Percentiles rank a stretch among this genome's conserved stretches.
Conservation (phyloP, 1,284 basidiomycete species). For the Ceratobasidium sp. region DNA sequence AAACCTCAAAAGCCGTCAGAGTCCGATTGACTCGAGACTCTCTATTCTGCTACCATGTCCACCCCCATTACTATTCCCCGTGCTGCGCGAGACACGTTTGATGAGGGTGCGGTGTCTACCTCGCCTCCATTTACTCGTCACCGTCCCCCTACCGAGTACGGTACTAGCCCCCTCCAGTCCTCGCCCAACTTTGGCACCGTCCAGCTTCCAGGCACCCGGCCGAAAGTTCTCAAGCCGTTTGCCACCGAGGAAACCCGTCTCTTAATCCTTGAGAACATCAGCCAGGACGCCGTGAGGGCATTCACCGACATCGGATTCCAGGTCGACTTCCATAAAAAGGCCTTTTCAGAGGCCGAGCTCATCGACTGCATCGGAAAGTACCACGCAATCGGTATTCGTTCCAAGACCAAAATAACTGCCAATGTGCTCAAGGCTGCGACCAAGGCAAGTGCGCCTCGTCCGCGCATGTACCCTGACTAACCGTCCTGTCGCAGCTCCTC, state of each 20-base stretch:
- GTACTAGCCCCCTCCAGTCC: slow-evolving; percentile 29
- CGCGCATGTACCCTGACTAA: slow-evolving; percentile 9
- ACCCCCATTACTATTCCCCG: slow-evolving; percentile 31
- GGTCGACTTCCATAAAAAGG: slow-evolving; percentile 89
- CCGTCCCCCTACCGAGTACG: slow-evolving; percentile 4
- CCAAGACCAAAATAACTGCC: slow-evolving; percentile 95
- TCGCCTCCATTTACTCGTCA: slow-evolving; percentile 16
- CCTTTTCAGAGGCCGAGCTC: slow-evolving; percentile 92
- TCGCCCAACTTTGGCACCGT: slow-evolving; percentile 10
- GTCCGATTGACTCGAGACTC: slow-evolving; percentile 36
- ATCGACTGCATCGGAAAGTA: slow-evolving; percentile 85
- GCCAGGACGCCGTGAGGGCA: slow-evolving; percentile 82
- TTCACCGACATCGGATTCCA: slow-evolving; percentile 88
- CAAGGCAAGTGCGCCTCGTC: slow-evolving; percentile 33
- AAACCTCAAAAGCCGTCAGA: slow-evolving; percentile 37
- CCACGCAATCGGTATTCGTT: slow-evolving; percentile 95
- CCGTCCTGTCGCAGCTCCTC: slow-evolving; percentile 67
- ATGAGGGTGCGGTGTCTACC: slow-evolving; percentile 19
- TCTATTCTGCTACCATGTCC: slow-evolving; percentile 24
- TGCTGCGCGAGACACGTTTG: background rate
- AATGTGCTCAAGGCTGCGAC: slow-evolving; percentile 85
- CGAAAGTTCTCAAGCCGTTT: slow-evolving; percentile 72
- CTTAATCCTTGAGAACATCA: slow-evolving; percentile 95
- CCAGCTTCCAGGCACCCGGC: background rate
- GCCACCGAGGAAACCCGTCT: slow-evolving; percentile 79